Percentiles rank a stretch among this genome's conserved stretches.
phyloP scores from a whole-genome alignment of 2,329 filamentous ascomycete species.

The Aspergillus sp. region DNA sequence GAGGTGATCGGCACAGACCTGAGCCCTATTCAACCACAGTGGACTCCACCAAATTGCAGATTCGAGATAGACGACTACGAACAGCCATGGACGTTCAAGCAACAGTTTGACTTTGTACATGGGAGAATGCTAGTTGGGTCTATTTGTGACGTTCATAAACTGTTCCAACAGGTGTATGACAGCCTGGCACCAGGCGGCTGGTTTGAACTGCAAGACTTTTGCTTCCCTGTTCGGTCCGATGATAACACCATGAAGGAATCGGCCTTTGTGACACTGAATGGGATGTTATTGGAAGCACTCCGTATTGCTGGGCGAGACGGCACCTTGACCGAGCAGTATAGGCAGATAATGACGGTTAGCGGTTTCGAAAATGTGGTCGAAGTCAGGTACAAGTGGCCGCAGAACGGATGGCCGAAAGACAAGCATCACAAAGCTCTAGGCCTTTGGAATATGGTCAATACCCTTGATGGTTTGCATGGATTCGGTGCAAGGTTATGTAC shows the following conservation, averaged over 20 bases:
- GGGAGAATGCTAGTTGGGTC: slow-evolving; percentile 22
- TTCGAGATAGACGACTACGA: slow-evolving; percentile 32
- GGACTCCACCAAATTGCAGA: slow-evolving; percentile 27
- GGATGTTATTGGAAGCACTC: slow-evolving; percentile 11
- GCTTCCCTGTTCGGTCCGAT: slow-evolving; percentile 23
- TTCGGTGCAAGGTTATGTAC: not conserved
- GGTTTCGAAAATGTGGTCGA: slow-evolving; percentile 26
- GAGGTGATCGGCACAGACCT: slow-evolving; percentile 50
- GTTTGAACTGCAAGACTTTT: slow-evolving; percentile 27
- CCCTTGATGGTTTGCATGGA: not conserved
- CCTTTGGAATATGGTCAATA: too few species aligned
- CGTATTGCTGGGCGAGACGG: slow-evolving; percentile 17
- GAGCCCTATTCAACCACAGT: slow-evolving; percentile 50
- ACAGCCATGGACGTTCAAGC: slow-evolving; percentile 23
- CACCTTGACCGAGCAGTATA: slow-evolving; percentile 15
- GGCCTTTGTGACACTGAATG: slow-evolving; percentile 3
- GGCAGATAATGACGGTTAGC: slow-evolving; percentile 20
- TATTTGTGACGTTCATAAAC: slow-evolving; percentile 6
- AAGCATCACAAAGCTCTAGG: not conserved
- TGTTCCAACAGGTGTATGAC: slow-evolving; percentile 11
- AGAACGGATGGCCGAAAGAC: slow-evolving; percentile 33
- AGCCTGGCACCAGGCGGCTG: slow-evolving; percentile 32
- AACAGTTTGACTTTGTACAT: slow-evolving; percentile 33
- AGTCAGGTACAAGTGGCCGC: slow-evolving; percentile 22
- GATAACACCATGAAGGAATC: slow-evolving; percentile 25